Evolutionary conservation across 1,284 basidiomycete genomes (phyloP).

Genomic region (Acaromyces ingoldii): DNA sequence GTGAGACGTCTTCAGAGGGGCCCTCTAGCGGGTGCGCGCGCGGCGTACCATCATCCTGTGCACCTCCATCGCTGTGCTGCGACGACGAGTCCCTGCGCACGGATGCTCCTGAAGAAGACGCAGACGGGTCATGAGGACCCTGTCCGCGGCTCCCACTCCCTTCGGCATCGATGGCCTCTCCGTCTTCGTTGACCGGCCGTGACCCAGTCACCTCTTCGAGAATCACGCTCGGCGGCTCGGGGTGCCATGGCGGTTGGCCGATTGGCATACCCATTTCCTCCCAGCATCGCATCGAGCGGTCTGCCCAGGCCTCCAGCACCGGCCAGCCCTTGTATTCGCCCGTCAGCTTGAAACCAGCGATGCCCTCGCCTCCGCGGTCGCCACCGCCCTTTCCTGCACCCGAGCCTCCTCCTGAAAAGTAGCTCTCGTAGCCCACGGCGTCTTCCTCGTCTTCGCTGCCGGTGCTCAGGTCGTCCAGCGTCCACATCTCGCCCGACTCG

Average conservation of each 20-base stretch:
- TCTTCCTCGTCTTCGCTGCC: constrained; percentile 43
- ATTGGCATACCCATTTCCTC: constrained; percentile 33
- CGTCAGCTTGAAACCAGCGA: constrained; percentile 33
- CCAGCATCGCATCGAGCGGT: constrained; percentile 42
- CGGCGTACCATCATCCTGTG: no score
- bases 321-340: constrained; percentile 49
- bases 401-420: constrained; percentile 37
- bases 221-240: constrained; percentile 15
- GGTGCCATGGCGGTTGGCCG: constrained; percentile 25
- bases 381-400: constrained; percentile 37
- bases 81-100: neutral
- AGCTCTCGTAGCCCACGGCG: constrained; percentile 44
- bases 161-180: constrained; percentile 23
- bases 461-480: constrained; percentile 24
- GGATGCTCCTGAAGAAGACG: no score
- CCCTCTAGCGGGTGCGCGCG: constrained; percentile 7
- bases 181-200: constrained; percentile 22
- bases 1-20: neutral
- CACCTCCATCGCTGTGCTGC: neutral
- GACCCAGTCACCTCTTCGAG: constrained; percentile 11
- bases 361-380: constrained; percentile 40
- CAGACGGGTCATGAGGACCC: neutral
- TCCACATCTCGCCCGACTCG: constrained; percentile 67
- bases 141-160: neutral
- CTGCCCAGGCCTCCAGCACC: constrained; percentile 48